phyloP scores from a whole-genome alignment of 2,329 filamentous ascomycete species.

The Neocatenulostroma microsporum region DNA sequence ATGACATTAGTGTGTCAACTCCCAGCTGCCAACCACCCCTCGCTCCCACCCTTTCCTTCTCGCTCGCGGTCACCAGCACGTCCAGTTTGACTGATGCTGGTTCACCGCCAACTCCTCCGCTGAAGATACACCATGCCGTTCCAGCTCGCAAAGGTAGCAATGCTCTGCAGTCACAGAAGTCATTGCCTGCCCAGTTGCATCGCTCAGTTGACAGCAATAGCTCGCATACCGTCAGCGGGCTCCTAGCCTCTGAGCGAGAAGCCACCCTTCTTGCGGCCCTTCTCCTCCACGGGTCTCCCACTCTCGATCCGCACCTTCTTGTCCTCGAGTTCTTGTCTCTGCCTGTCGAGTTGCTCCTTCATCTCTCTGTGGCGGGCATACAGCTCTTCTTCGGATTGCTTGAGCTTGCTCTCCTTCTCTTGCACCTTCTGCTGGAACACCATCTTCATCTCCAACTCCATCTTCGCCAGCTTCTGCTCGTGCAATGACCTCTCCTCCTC shows the following conservation, averaged over 20 bases:
- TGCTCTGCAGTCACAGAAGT: neutral
- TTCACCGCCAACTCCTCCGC: neutral
- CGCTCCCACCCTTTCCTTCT: slow-evolving; percentile 6
- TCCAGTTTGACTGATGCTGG: slow-evolving; percentile 3
- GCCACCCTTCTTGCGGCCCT: slow-evolving; percentile 89
- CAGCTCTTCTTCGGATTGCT: slow-evolving; percentile 98
- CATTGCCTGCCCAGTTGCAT: neutral
- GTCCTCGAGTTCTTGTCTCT: slow-evolving; percentile 91
- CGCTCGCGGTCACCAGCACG: slow-evolving; percentile 6
- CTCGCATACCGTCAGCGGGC: slow-evolving; percentile 3
- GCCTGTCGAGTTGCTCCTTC: slow-evolving; percentile 98
- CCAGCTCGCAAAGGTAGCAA: slow-evolving; percentile 6
- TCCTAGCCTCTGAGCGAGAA: slow-evolving; percentile 72
- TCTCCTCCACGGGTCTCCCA: slow-evolving; percentile 91
- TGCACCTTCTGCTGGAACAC: slow-evolving; percentile 99
- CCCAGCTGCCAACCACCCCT: slow-evolving; percentile 13
- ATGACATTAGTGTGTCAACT: slow-evolving; percentile 19
- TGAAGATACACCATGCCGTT: neutral
- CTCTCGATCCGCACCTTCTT: slow-evolving; percentile 96
- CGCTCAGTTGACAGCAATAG: neutral
- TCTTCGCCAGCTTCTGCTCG: slow-evolving; percentile 99
- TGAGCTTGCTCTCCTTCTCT: slow-evolving; percentile 99
- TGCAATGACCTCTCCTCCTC: slow-evolving; percentile 96
- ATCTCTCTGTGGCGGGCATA: slow-evolving; percentile 98
- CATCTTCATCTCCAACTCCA: slow-evolving; percentile 99